Conservation (phyloP, 2,329 filamentous ascomycete genomes). For the Knufia petricola region DNA sequence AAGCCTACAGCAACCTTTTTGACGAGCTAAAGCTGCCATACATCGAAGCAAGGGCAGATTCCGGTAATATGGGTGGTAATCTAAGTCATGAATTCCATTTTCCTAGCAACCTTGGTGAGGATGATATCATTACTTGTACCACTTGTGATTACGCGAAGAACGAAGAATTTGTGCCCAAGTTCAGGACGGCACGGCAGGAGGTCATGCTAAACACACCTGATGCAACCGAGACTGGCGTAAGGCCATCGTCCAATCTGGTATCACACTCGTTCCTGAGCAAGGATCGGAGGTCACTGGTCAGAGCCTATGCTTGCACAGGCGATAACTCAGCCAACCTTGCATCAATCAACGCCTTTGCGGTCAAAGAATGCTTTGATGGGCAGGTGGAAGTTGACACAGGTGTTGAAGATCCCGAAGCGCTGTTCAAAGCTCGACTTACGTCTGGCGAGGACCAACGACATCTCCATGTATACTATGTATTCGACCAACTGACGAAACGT, state of each 20-base stretch:
- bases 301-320: not conserved
- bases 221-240: too few relatives aligned
- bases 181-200: not conserved
- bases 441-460: constrained; percentile 29
- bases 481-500: constrained; percentile 14
- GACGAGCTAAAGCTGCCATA: constrained; percentile 74
- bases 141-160: constrained; percentile 71
- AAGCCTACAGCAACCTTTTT: constrained; percentile 68
- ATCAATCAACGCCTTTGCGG: constrained; percentile 47
- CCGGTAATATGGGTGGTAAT: constrained; percentile 89
- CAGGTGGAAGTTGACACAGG: constrained; percentile 61
- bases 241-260: not conserved
- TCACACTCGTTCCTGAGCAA: constrained; percentile 5
- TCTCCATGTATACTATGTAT: constrained; percentile 16
- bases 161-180: constrained; percentile 65
- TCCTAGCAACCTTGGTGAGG: constrained; percentile 68
- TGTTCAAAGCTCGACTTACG: constrained; percentile 9
- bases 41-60: constrained; percentile 77
- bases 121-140: constrained; percentile 67
- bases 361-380: constrained; percentile 47
- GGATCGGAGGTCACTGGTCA: not conserved
- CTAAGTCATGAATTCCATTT: constrained; percentile 95
- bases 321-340: not conserved
- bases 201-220: too few relatives aligned
- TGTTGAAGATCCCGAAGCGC: constrained; percentile 46